These are phyloP conservation scores for Diaporthe vaccinii DNA, from an alignment of 2,329 filamentous ascomycete genomes.

Conservation along the genomic window DNA sequence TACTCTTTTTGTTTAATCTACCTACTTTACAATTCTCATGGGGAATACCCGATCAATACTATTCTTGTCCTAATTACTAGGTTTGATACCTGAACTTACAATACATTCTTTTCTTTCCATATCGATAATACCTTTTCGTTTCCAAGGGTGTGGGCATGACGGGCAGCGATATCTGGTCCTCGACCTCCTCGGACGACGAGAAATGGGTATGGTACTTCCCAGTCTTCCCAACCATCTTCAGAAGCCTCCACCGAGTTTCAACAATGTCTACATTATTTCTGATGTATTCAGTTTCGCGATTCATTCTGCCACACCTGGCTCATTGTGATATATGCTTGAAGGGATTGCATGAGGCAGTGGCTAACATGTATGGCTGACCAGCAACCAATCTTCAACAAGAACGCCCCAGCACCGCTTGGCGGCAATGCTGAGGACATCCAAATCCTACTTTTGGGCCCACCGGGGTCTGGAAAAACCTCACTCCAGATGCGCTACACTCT, in stretches of 20 bases:
- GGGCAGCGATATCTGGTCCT: slow-evolving; percentile 30
- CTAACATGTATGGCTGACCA: background rate
- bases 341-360: background rate
- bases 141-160: background rate
- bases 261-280: background rate
- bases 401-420: background rate
- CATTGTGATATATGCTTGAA: background rate
- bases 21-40: background rate
- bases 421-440: slow-evolving; percentile 37
- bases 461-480: slow-evolving; percentile 31
- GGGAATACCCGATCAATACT: background rate
- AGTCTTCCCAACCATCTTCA: background rate
- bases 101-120: background rate
- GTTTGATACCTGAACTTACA: slow-evolving; percentile 23
- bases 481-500: slow-evolving; percentile 37
- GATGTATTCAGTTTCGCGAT: background rate
- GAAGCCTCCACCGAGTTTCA: background rate
- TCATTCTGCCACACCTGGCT: background rate
- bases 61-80: slow-evolving; percentile 1
- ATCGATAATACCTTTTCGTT: background rate
- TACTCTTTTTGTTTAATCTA: slow-evolving; percentile 17
- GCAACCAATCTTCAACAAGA: slow-evolving; percentile 20
- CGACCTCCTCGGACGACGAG: slow-evolving; percentile 22
- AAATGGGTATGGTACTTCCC: slow-evolving; percentile 12
- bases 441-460: slow-evolving; percentile 35